Evolutionary conservation across 1,284 basidiomycete genomes (phyloP).

Genomic region (Malassezia arunalokei): DNA sequence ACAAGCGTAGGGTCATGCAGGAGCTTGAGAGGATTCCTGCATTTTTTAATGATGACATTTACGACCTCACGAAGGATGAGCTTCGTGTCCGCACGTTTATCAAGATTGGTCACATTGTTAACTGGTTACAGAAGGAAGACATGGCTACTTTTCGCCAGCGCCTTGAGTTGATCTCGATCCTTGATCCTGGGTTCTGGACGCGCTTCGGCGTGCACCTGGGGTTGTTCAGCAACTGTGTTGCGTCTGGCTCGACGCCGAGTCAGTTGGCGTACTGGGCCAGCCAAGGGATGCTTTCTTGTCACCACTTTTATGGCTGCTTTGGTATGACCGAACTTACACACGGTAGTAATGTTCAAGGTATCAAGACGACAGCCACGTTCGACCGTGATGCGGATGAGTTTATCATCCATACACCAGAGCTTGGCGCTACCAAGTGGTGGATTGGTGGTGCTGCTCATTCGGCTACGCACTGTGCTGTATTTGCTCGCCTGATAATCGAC

Average conservation of each 20-base stretch:
- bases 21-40: constrained; percentile 51
- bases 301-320: constrained; percentile 54
- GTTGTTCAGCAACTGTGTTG: constrained; percentile 49
- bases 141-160: constrained; percentile 49
- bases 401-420: constrained; percentile 51
- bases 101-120: constrained; percentile 30
- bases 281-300: constrained; percentile 51
- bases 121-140: constrained; percentile 38
- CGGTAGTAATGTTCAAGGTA: constrained; percentile 53
- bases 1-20: constrained; percentile 48
- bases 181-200: constrained; percentile 53
- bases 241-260: constrained; percentile 38
- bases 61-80: constrained; percentile 53
- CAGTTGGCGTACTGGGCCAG: constrained; percentile 52
- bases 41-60: constrained; percentile 52
- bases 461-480: constrained; percentile 54
- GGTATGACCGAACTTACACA: constrained; percentile 52
- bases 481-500: constrained; percentile 52
- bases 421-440: constrained; percentile 46
- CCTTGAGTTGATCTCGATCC: constrained; percentile 49
- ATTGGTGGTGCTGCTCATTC: constrained; percentile 54
- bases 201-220: constrained; percentile 53
- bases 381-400: constrained; percentile 52
- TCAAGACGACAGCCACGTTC: constrained; percentile 54
- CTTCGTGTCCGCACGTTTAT: constrained; percentile 46